phyloP scores from a whole-genome alignment of 2,329 filamentous ascomycete genomes.

The Claviceps sp. region DNA sequence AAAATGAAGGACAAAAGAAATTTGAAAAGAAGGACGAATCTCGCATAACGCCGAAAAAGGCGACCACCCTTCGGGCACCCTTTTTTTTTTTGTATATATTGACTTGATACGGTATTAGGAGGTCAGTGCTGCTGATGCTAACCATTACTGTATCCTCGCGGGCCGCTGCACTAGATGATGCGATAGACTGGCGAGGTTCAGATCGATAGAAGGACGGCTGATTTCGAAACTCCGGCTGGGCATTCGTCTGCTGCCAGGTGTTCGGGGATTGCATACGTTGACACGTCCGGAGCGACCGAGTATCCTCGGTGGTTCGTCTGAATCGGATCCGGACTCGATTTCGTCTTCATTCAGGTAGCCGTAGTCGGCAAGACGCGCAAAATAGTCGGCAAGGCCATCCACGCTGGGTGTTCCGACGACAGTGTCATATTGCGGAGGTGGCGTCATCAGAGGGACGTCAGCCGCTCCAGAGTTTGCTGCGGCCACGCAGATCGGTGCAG shows the following conservation, averaged over 20 bases:
- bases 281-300: constrained; percentile 39
- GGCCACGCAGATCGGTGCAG: constrained; percentile 14
- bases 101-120: no score
- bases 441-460: constrained; percentile 44
- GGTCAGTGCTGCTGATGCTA: no score
- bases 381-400: constrained; percentile 72
- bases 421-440: constrained; percentile 71
- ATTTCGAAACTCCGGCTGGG: constrained; percentile 46
- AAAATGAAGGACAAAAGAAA: no score
- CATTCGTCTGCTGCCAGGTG: constrained; percentile 34
- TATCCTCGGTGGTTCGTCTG: constrained; percentile 32
- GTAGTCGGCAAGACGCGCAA: constrained; percentile 63
- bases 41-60: no score
- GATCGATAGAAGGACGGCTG: constrained; percentile 21
- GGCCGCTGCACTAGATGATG: not conserved
- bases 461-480: constrained; percentile 10
- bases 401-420: constrained; percentile 59
- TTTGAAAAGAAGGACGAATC: no score
- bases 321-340: constrained; percentile 28
- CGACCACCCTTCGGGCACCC: no score
- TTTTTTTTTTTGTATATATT: no score
- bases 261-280: constrained; percentile 43
- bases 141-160: not conserved
- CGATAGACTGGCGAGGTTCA: not conserved
- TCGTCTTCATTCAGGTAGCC: constrained; percentile 30